Evolutionary conservation across 2,329 filamentous ascomycete genomes (phyloP), one percentile per base, ranked within the genome.

Genomic region (Diplocarpon mali): DNA sequence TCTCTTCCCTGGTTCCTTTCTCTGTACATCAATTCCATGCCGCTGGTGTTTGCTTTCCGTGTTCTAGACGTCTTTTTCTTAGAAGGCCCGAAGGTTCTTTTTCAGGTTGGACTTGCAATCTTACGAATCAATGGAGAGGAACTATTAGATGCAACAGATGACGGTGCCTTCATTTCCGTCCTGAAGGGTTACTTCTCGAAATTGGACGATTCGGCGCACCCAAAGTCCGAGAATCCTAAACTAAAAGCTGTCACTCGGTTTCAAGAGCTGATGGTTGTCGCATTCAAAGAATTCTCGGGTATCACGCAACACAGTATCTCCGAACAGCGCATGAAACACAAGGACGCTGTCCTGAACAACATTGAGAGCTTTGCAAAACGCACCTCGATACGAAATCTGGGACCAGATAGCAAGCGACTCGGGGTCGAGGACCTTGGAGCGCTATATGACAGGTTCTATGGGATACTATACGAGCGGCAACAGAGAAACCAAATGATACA

Each of bases 1-100:
- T 96, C 90, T 9, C 72, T 98, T 35, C 92, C 92, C 2, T 98
- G 92, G 92, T 98, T 98, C 62, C 72, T 98, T 45, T 96, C 90
- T 5, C 73, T 98, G 14, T 98, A 96, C 66, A 93, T 98, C 71
- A 98, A 98, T 72, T 96, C 90, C 1, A 98, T 98, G 92, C 92
- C 92, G 4, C 72, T 98, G 13, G 88, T 96, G 1, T 98, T 96
- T 65, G 92, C 92, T 37, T 98, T 96, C 64, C 78, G 92, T 45
- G 92, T 98, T 39, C 67, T 98, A 50, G 92, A 98, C 58, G 90
- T 98, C 40, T 98, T 98, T 69, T 98, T 98, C 65, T 78, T 98
- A 34, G 92, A 98, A 65, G 92, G 92, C 0, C 90, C 92, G 13
- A 96, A 96, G 66, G 92, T 96, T 1, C 70, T 98, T 9, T 98